Evolutionary conservation across 352 stramenopile genomes (phyloP).

Genomic region (Elongisporangium anandrum): DNA sequence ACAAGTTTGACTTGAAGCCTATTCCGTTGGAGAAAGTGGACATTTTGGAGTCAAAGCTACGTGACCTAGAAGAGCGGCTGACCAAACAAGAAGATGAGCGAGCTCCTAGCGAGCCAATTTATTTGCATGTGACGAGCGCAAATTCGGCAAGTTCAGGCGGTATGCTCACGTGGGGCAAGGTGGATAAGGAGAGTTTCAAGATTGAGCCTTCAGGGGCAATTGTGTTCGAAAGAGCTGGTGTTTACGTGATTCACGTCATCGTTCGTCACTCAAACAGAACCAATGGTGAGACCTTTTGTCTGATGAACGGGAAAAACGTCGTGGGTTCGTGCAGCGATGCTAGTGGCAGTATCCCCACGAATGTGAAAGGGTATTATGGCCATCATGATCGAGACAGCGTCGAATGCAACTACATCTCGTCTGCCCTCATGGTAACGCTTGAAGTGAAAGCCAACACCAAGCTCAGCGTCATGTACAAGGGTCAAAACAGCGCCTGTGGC

Average conservation of each 20-base stretch:
- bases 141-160: neutral
- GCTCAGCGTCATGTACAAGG: neutral
- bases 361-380: neutral
- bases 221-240: neutral
- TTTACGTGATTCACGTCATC: neutral
- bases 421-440: neutral
- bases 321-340: neutral
- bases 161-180: neutral
- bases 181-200: neutral
- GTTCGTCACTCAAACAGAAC: neutral
- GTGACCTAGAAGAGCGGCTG: neutral
- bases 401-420: neutral
- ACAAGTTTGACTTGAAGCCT: neutral
- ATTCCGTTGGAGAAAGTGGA: slow-evolving; percentile 3
- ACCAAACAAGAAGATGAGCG: neutral
- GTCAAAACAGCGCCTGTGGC: neutral
- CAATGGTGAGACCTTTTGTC: neutral
- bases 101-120: neutral
- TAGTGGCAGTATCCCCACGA: neutral
- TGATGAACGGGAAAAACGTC: neutral
- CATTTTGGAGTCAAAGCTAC: slow-evolving; percentile 1
- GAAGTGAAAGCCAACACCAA: neutral
- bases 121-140: neutral
- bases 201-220: neutral
- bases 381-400: neutral